Percentiles rank a stretch among this genome's conserved stretches.
Conservation (phyloP, 768 basidiomycete species). For the Agaricus subrufescens region DNA sequence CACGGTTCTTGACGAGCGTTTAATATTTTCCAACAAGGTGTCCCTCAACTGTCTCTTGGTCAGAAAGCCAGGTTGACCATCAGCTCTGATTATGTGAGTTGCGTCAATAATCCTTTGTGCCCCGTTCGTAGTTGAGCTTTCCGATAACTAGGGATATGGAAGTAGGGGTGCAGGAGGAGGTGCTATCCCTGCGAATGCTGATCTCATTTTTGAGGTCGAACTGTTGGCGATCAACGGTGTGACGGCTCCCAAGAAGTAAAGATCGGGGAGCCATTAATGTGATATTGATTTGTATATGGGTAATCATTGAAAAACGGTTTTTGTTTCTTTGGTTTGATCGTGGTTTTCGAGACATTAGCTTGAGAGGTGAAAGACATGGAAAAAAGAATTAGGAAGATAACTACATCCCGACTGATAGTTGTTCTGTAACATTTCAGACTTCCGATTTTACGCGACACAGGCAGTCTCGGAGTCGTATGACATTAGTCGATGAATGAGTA, state of each 20-base stretch:
- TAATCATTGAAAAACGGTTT: no score
- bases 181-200: slow-evolving; percentile 70
- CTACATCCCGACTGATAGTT: no score
- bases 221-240: slow-evolving; percentile 59
- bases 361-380: no score
- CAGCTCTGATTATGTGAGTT: slow-evolving; percentile 71
- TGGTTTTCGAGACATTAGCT: no score
- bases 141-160: slow-evolving; percentile 58
- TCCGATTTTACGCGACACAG: no score
- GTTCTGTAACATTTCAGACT: no score
- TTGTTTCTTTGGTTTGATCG: no score
- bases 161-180: slow-evolving; percentile 65
- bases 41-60: slow-evolving; percentile 72
- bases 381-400: no score
- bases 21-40: slow-evolving; percentile 37
- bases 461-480: no score
- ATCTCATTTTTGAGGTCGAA: slow-evolving; percentile 80
- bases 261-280: no score
- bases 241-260: not conserved
- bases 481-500: no score
- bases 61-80: slow-evolving; percentile 67
- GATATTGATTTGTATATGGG: no score
- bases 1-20: not conserved
- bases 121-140: not conserved
- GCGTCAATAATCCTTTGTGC: not conserved